Evolutionary conservation across 192 early-diverging fungal genomes (phyloP), one percentile per base, ranked within the genome.

Genomic region (Allomyces macrogynus): DNA sequence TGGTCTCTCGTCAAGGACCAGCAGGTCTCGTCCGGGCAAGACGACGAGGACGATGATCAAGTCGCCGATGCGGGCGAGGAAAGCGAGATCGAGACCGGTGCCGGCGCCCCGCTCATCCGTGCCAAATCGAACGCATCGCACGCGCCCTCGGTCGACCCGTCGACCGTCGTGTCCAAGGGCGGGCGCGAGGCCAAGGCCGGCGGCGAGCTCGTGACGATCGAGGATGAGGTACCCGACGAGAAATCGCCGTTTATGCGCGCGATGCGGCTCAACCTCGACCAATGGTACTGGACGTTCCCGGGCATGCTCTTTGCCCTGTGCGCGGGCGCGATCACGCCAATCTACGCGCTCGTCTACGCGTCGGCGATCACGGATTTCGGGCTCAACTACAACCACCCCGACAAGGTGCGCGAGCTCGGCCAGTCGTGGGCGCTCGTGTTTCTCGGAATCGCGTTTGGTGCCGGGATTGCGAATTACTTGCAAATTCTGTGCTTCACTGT

Each of bases 401-500:
- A 57, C 49, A 57, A 57, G 49, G 20, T 57, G 49, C 49, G 20
- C 49, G 49, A 57, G 49, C 49, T 57, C 16, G 12, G 16, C 49
- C 49, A 5, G 16, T n/a, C 12, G 16, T 57, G 49, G 49, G 49
- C 49, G 49, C 20, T 57, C 3, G 16, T 57, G 49, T 57, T 57
- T 57, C 16, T 57, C 49, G 49, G 49, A 16, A 57, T 86, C 68
- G 81, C 78, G 44, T 72, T 81, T 62, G 84, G 78, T 23, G 74
- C 75, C 24, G 76, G 85, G 67, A 61, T 80, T 61, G 67, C 80
- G 10, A 71, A 73, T 32, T 75, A 79, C 69, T 69, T 80, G 18
- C 76, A 81, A 65, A 68, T 83, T 66, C 54, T 85, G 43, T 62
- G 77, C 61, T 89, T 93, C 65, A 69, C 76, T 43, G 68, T 84